A percentile compares a stretch with the other conserved stretches of the same genome.
Conservation (phyloP, 2,329 filamentous ascomycete species). For the Cladosporium sp. region DNA sequence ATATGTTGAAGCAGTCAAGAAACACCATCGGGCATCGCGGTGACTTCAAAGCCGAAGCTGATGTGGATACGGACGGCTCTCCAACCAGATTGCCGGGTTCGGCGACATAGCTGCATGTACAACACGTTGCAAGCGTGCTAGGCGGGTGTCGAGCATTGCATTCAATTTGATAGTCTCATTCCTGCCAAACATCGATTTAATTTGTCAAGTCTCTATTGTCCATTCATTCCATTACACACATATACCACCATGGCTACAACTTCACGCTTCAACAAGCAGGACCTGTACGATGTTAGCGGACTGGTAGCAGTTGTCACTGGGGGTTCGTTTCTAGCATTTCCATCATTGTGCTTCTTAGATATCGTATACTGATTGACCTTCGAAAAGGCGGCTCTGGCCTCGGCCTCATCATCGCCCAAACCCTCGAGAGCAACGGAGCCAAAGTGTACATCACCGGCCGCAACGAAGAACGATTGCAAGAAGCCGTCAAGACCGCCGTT, state of each 20-base stretch:
- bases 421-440: constrained; percentile 45
- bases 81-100: constrained; percentile 14
- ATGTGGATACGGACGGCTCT: constrained; percentile 20
- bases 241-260: constrained; percentile 22
- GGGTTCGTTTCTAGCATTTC: constrained; percentile 19
- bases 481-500: constrained; percentile 41
- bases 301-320: constrained; percentile 38
- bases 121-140: constrained; percentile 10
- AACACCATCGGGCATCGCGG: constrained; percentile 5
- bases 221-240: background rate
- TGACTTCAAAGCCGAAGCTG: constrained; percentile 4
- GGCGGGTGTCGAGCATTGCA: background rate
- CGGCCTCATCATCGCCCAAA: constrained; percentile 42
- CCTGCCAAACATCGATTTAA: no score
- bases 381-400: constrained; percentile 30
- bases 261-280: constrained; percentile 27
- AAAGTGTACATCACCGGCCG: constrained; percentile 52
- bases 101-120: background rate
- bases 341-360: accelerated
- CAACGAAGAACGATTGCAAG: constrained; percentile 44
- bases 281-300: constrained; percentile 33
- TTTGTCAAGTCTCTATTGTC: no score
- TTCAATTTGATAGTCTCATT: background rate
- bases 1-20: background rate
- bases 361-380: background rate